Evolutionary conservation across 495 filamentous ascomycete genomes (phyloP).

Genomic region (Penicillium macrosclerotiorum): DNA sequence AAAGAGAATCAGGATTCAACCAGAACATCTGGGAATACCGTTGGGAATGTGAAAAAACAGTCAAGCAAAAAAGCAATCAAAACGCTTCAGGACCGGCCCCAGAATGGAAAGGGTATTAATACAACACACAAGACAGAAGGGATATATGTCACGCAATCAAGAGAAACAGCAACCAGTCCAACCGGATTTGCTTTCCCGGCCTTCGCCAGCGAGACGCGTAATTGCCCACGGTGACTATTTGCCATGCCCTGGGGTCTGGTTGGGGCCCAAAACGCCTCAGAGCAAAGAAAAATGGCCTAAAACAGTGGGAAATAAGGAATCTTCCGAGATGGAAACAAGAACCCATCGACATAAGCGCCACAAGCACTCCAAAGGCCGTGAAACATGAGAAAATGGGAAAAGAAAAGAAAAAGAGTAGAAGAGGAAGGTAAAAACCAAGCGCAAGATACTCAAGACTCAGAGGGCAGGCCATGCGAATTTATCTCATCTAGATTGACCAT

Average conservation of each 20-base stretch:
- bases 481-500: conserved; percentile 66
- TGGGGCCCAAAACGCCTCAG: background rate
- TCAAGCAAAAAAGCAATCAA: conserved; percentile 15
- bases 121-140: conserved; percentile 29
- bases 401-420: conserved; percentile 1
- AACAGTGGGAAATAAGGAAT: conserved; percentile 19
- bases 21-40: conserved; percentile 20
- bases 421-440: background rate
- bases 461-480: conserved; percentile 41
- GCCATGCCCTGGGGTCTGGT: too few relatives aligned
- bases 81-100: conserved; percentile 33
- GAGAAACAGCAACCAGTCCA: conserved; percentile 21
- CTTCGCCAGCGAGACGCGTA: conserved; percentile 26
- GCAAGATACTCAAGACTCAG: conserved; percentile 25
- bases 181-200: conserved; percentile 22
- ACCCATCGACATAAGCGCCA: conserved; percentile 27
- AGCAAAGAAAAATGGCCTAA: background rate
- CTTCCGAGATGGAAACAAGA: conserved; percentile 27
- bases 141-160: conserved; percentile 31
- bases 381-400: conserved; percentile 22
- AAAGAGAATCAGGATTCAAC: conserved; percentile 16
- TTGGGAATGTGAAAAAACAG: conserved; percentile 5
- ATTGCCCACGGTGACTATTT: background rate
- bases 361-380: conserved; percentile 31
- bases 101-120: conserved; percentile 34